Base-by-base conservation (phyloP, 106 monocot species). In the Dioscorea zingiberensis region DNA sequence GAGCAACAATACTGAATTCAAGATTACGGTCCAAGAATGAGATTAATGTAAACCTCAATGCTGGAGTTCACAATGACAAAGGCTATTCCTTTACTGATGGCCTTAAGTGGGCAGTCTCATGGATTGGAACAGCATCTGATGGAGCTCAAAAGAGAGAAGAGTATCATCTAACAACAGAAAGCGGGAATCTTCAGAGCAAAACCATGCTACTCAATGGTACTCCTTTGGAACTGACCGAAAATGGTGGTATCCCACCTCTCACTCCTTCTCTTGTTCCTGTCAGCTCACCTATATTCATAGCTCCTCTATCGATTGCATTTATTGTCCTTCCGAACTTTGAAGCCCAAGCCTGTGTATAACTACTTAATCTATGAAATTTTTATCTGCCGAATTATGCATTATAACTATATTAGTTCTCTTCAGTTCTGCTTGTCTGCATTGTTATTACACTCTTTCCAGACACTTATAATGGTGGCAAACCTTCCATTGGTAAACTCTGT, bases 241-340 rank as follows among this genome's bases (percentile, higher is more conserved):
- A 67, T 53, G 86, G 83, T 47, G 66, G 76, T 21, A 70, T 86
- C 51, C 90, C 90, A 13, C 44, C 68, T 23, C 25, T 91, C 67
- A 60, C 70, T 64, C 86, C 90, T 49, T 28, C 70, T 2, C 22
- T 58, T 8, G 68, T 71, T 48, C 26, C 85, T 11, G 79, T 71
- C 6, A 59, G 60, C 14, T 75, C 71, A 12, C 78, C 86, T 0
- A 23, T 91, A 21, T 44, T 38, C n/a, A 54, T 86, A 3, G 69
- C 71, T 44, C 76, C 90, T 23, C 59, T 83, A 55, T 91, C 90
- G 18, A 76, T 86, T 47, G 83, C 72, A 18, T 83, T 91, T 65
- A 77, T 86, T 18, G 72, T 78, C 17, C 83, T 91, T 23, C 86
- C 90, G 0, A 71, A 81, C 60, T 83, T 86, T 60, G 86, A 86